Conservation (phyloP, 345 rosid genomes). For the Melaleuca quinquenervia region DNA sequence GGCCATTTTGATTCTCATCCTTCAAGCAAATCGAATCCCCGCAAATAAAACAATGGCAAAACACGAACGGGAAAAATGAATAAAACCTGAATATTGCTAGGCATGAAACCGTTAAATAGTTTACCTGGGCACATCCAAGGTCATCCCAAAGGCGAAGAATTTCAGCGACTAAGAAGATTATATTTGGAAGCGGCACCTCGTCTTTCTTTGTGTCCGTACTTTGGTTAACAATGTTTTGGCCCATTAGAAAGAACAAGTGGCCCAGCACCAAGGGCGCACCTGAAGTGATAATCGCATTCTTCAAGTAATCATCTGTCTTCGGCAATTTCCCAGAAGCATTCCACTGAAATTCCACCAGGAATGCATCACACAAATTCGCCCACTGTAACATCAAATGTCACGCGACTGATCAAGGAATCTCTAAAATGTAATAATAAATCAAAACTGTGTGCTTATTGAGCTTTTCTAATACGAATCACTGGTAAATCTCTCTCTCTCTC, state of each 20-base stretch:
- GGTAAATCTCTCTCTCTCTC: not conserved
- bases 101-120: not conserved
- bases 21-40: too few relatives aligned
- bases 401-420: not conserved
- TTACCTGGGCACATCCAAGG: slow-evolving; percentile 40
- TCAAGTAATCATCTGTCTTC: slow-evolving; percentile 1
- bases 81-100: not conserved
- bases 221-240: not conserved
- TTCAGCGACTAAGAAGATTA: slow-evolving; percentile 26
- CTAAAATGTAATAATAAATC: not conserved
- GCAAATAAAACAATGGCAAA: too few relatives aligned
- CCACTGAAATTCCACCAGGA: slow-evolving; percentile 10
- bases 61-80: too few relatives aligned
- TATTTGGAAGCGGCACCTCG: slow-evolving; percentile 2
- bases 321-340: not conserved
- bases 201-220: not conserved
- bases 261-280: not conserved
- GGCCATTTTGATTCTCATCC: not conserved
- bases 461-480: not conserved
- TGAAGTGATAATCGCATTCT: not conserved
- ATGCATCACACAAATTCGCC: slow-evolving; percentile 1
- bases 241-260: not conserved
- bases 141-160: slow-evolving; percentile 51
- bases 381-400: not conserved
- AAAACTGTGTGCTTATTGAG: not conserved